Percentiles rank a stretch among this genome's conserved stretches.
Evolutionary conservation across 768 basidiomycete genomes (phyloP).

Genomic region (Clitopilus passeckerianus): DNA sequence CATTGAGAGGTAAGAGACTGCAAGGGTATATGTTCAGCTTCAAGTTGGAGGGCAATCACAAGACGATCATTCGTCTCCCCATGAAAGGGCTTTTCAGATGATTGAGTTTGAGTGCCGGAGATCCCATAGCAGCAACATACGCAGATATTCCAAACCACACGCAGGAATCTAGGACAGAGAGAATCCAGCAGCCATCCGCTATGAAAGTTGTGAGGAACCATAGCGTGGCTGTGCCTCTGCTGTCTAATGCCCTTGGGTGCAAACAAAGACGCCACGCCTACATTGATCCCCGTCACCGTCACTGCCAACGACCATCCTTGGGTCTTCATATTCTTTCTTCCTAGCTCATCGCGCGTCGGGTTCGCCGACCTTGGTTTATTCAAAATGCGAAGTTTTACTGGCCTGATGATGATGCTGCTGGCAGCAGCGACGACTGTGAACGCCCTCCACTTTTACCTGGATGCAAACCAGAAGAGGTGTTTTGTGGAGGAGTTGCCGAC

Average conservation of each 20-base stretch:
- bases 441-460: conserved; percentile 95
- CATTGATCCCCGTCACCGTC: neutral
- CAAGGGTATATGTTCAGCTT: too few species aligned
- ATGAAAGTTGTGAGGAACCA: too few species aligned
- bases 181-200: too few species aligned
- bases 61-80: too few species aligned
- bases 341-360: neutral
- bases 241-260: conserved; percentile 9
- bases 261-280: conserved; percentile 11
- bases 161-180: too few species aligned
- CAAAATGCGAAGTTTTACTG: conserved; percentile 22
- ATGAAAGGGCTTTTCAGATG: too few species aligned
- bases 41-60: too few species aligned
- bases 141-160: too few species aligned
- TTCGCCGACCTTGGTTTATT: neutral
- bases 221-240: conserved; percentile 1
- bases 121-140: too few species aligned
- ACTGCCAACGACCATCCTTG: neutral
- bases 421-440: conserved; percentile 38
- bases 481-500: conserved; percentile 95
- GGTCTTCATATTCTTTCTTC: neutral
- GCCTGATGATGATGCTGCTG: conserved; percentile 31
- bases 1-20: too few species aligned
- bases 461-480: conserved; percentile 89
- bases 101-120: too few species aligned